Conservation (phyloP, 108 stramenopile species). For the Cyclotella distinguenda region DNA sequence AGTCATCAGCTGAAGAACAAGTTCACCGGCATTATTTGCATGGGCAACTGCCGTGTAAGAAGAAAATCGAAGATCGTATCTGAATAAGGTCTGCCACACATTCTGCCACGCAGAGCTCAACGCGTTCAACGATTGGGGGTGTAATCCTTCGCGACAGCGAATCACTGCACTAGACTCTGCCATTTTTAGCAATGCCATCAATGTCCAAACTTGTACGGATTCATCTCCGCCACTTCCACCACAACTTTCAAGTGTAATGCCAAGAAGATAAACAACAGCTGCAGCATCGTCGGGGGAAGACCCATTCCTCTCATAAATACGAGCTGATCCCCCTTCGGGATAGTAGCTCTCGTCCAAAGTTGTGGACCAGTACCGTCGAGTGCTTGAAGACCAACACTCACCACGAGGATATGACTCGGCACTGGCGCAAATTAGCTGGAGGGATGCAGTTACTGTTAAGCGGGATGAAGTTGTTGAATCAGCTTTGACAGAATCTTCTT, state of each 20-base stretch:
- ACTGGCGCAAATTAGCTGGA: constrained; percentile 66
- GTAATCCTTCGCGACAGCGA: constrained; percentile 34
- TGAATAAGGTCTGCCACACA: constrained; percentile 66
- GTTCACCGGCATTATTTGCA: constrained; percentile 54
- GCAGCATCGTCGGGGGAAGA: constrained; percentile 60
- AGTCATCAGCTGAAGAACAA: constrained; percentile 62
- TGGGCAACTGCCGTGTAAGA: constrained; percentile 47
- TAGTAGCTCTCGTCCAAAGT: constrained; percentile 38
- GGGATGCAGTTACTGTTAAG: constrained; percentile 34
- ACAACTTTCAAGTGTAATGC: constrained; percentile 54
- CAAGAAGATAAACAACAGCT: constrained; percentile 54
- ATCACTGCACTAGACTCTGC: constrained; percentile 56
- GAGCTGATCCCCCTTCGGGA: constrained; percentile 34
- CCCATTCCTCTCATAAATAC: constrained; percentile 45
- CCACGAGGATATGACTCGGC: constrained; percentile 75
- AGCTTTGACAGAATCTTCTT: constrained; percentile 5
- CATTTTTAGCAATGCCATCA: constrained; percentile 58
- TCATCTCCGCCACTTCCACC: constrained; percentile 58
- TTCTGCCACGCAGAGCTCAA: constrained; percentile 51
- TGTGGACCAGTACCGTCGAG: constrained; percentile 50
- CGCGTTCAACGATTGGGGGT: constrained; percentile 7
- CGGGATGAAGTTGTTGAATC: constrained; percentile 5
- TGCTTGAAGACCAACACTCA: constrained; percentile 71
- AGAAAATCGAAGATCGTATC: constrained; percentile 61
- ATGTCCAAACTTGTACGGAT: constrained; percentile 60